Evolutionary conservation across 768 basidiomycete genomes (phyloP), one percentile per base, ranked within the genome.

Genomic region (Austroboletus festivus): DNA sequence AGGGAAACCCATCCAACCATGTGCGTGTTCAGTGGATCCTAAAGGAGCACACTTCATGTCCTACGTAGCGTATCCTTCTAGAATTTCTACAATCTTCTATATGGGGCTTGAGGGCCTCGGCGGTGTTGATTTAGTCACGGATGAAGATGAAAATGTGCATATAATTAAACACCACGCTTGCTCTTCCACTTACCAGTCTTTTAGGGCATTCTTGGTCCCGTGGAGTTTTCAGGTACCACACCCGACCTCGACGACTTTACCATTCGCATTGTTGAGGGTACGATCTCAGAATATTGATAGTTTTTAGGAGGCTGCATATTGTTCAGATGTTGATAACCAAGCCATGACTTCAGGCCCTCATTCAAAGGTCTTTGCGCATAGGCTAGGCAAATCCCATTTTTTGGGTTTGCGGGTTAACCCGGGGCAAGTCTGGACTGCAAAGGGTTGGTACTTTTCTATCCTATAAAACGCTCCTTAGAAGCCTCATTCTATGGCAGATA

Each of bases 61-160:
- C 37, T 22, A 37, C 40, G 7, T 43, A 73, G 74, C 55, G 16
- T 62, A 72, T 37, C 74, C 80, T 9, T 85, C 85, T 19, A 76
- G 82, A 20, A 78, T 85, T 24, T 91, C 93, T 2, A 72, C 86
- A 2, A 78, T 97, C 44, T 95, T 92, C 62, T 95, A 97, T 60
- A 70, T 87, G 54, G 93, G 92, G 0, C 68, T 94, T 24, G 93
- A 97, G 58, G 94, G 93, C 0, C 70, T 93, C 1, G 93, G 95
- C 13, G 82, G 78, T 3, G 51, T 97, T 21, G 82, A 88, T 49
- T 77, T 96, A 75, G 85, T 88, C 42, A 86, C 82, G 0, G 83
- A 85, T 26, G 83, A 85, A 58, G 73, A 85, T 42, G 81, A 88
- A 52, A 79, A 87, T 64, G 91, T 92, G 55, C 20, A 79, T 66